Percentiles rank a stretch among this genome's conserved stretches.
Evolutionary conservation across 2,329 filamentous ascomycete genomes (phyloP).

Genomic region (Fusarium liriodendri): DNA sequence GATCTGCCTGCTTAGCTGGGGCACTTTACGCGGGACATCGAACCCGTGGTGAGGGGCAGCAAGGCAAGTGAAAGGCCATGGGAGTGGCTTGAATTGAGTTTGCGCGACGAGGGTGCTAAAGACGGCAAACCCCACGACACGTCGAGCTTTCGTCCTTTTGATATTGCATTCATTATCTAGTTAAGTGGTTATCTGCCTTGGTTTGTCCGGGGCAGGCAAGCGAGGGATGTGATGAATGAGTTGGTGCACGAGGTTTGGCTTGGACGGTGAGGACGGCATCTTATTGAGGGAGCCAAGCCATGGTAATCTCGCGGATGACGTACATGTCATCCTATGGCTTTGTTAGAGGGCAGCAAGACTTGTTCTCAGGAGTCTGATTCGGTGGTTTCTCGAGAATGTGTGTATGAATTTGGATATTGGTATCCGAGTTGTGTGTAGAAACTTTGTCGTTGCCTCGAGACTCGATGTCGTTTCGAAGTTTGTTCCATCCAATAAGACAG

Average conservation of each 20-base stretch:
- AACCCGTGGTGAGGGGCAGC: not conserved
- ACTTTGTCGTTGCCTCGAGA: not conserved
- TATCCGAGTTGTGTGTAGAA: not conserved
- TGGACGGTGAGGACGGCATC: not conserved
- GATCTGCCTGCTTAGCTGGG: not conserved
- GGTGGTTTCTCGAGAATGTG: not conserved
- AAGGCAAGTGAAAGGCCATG: not conserved
- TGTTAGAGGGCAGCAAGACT: not conserved
- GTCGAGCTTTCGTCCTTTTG: not conserved
- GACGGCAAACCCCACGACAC: slow-evolving; percentile 4
- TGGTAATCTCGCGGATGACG: not conserved
- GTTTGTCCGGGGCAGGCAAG: slow-evolving; percentile 1
- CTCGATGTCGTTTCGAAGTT: not conserved
- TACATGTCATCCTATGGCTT: not conserved
- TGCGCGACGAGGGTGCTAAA: not conserved
- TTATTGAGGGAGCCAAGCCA: not conserved
- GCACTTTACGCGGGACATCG: not conserved
- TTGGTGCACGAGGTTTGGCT: not conserved
- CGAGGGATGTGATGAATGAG: not conserved
- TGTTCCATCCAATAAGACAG: not conserved
- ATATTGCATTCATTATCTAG: not conserved
- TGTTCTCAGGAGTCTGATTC: not conserved
- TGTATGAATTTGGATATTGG: not conserved
- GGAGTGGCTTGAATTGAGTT: slow-evolving; percentile 16
- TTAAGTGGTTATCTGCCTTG: not conserved